Evolutionary conservation across 1,139 yeast species (phyloP).

Genomic region (Zygosaccharomyces sapae): DNA sequence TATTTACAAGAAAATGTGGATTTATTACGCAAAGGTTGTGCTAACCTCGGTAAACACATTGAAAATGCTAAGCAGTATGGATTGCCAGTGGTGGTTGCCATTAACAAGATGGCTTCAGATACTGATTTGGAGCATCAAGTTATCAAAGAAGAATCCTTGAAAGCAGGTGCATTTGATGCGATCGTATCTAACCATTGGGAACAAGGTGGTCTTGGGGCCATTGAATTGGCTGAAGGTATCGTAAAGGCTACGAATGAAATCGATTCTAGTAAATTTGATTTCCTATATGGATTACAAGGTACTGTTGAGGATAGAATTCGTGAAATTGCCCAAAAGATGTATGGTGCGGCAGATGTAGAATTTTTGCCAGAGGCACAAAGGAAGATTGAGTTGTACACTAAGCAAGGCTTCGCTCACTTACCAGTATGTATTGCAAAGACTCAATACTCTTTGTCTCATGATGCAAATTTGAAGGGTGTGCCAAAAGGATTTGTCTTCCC

Average conservation of each 20-base stretch:
- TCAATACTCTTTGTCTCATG: constrained; percentile 93
- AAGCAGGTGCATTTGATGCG: constrained; percentile 95
- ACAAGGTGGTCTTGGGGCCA: constrained; percentile 95
- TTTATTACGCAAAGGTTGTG: constrained; percentile 76
- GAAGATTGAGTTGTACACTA: constrained; percentile 78
- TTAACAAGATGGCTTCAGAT: constrained; percentile 86
- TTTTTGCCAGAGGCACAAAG: constrained; percentile 77
- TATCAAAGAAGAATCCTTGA: constrained; percentile 75
- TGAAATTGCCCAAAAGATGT: constrained; percentile 83
- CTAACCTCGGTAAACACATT: constrained; percentile 89
- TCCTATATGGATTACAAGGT: constrained; percentile 67
- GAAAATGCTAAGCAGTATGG: constrained; percentile 81
- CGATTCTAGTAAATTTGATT: constrained; percentile 53
- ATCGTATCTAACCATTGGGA: constrained; percentile 97
- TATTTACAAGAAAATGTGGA: constrained; percentile 85
- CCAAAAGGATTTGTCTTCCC: constrained; percentile 95
- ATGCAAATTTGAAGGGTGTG: constrained; percentile 88
- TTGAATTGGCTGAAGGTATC: constrained; percentile 81
- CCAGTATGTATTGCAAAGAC: constrained; percentile 98
- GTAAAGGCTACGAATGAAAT: constrained; percentile 62
- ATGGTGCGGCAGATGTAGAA: constrained; percentile 90
- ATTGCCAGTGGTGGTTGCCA: constrained; percentile 92
- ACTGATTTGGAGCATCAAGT: constrained; percentile 78
- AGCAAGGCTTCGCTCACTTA: constrained; percentile 86
- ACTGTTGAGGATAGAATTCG: constrained; percentile 80